Base-by-base conservation (phyloP, 2,329 filamentous ascomycete genomes). In the Aspergillus thermomutatus region DNA sequence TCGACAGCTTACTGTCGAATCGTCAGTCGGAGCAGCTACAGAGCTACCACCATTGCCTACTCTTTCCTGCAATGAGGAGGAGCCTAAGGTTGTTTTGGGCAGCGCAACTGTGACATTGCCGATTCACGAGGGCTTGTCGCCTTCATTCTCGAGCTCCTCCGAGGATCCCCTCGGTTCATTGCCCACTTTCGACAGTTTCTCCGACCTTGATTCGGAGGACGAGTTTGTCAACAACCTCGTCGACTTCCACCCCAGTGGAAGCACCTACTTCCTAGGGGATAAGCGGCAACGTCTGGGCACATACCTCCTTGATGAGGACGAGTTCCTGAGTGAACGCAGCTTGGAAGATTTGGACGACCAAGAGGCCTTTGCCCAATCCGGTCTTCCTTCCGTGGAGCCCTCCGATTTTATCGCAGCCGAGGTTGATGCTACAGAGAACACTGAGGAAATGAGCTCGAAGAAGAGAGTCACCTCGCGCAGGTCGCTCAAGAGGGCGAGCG, bases 201-300 rank as follows among this genome's bases (percentile, higher is more conserved):
- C 92, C 25, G 92, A 96, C 67, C 83, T 96, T 55, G 92, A 96
- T 72, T 92, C 90, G 0, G 92, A 96, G 68, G 91, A 95, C 82
- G 91, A 94, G 71, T 91, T 95, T 68, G 83, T 86, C 66, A 87
- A 85, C 72, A 83, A 84, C 54, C 83, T 95, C 8, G 87, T 91
- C 62, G 86, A 90, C 69, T 88, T 92, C 63, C 80, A 83, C 60
- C 72, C 80, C 21, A 76, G 79, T 41, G 77, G 82, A 50, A 86
- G 87, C 73, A 77, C 83, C 11, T 78, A 83, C 64, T 87, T 83
- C 72, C 71, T 83, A 58, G 81, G 82, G 55, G 83, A 77, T 69
- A 91, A 91, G 79, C 86, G 92, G 64, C 83, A 92, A 81, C 75
- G 90, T 76, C 78, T 93, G 77, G 66, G 89, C 78, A 67, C 88